Base-by-base conservation (phyloP, 176 grass and related monocot genomes). In the Rhynchospora pubera region DNA sequence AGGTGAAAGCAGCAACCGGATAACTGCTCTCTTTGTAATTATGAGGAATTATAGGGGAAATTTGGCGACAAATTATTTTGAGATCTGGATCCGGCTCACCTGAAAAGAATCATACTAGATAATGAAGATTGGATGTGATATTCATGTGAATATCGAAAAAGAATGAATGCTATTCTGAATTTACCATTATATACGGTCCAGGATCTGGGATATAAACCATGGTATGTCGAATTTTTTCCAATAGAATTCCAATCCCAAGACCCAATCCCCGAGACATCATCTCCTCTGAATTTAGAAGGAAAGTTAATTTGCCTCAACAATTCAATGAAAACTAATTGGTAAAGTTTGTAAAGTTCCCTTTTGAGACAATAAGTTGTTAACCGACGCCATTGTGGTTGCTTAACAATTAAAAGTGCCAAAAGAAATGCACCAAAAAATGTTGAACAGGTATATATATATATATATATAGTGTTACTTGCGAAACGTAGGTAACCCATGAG, bases 11-110 rank as follows among this genome's bases (percentile, higher is more conserved):
- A 80, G 95, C 83, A 88, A 86, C 90, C 60, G 95, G 95, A 80
- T 92, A 97, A 78, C 95, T 97, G 92, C 92, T 97, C 52, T 94
- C 83, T 77, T 94, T 89, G 85, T 97, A 97, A 85, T 97, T 97
- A 73, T 94, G 95, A 57, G 95, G 95, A 85, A 97, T 93, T 85
- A 97, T 84, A 81, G 95, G 95, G 84, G 95, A 97, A 69, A 97
- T 91, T 85, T 97, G 95, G 80, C 87, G 90, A 73, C 92, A 97
- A 28, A 94, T 86, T 89, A 97, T 94, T 83, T 88, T 94, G 43
- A 97, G 84, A 83, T 97, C 90, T 3, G 92, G 92, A 39, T 97
- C 95, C 80, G 92, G 90, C 87, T 97, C 95, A 83, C 95, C 92
- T 97, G 77, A 57, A 10, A 86, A 88, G 67, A 58, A 53, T 43